Conservation (phyloP, 2,329 filamentous ascomycete species). For the Aspergillus sp. region DNA sequence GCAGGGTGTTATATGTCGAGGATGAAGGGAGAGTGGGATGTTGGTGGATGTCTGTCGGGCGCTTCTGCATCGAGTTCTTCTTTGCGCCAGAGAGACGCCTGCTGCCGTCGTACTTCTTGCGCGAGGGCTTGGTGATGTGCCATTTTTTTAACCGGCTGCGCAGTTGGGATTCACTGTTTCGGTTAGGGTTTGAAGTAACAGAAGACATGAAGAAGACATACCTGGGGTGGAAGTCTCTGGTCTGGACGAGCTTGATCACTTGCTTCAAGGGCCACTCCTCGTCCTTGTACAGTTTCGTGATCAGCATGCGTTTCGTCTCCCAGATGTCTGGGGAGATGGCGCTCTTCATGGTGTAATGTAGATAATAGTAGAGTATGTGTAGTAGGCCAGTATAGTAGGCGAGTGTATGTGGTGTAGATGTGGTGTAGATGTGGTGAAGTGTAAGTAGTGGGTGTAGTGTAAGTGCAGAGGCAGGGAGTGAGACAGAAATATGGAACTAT, state of each 20-base stretch:
- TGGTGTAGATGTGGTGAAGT: not conserved
- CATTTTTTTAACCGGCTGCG: conserved; percentile 12
- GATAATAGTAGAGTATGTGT: too few relatives aligned
- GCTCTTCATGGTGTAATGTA: conserved; percentile 8
- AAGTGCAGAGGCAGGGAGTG: not conserved
- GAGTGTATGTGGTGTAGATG: too few relatives aligned
- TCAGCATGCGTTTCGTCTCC: conserved; percentile 10
- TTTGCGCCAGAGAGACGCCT: conserved; percentile 2
- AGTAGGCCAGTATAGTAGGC: not conserved
- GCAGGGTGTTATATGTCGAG: conserved; percentile 1
- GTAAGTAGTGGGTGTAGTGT: not conserved
- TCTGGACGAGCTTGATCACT: conserved; percentile 13
- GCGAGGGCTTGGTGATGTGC: conserved; percentile 14
- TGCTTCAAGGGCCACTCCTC: conserved; percentile 14
- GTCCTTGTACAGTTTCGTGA: conserved; percentile 12
- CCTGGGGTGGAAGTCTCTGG: conserved; percentile 10
- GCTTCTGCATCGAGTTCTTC: conserved; percentile 2
- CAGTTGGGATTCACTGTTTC: conserved; percentile 4
- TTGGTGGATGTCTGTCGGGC: not conserved
- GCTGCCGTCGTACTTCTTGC: conserved; percentile 11
- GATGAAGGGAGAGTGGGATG: not conserved
- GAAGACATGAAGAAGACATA: not conserved
- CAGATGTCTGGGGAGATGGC: conserved; percentile 12
- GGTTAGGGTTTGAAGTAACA: not conserved
- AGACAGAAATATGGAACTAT: not conserved